Percentiles rank a stretch among this genome's conserved stretches.
These are phyloP conservation scores for Rubia balearica DNA, from an alignment of 305 asterid genomes.

Conservation along the genomic window DNA sequence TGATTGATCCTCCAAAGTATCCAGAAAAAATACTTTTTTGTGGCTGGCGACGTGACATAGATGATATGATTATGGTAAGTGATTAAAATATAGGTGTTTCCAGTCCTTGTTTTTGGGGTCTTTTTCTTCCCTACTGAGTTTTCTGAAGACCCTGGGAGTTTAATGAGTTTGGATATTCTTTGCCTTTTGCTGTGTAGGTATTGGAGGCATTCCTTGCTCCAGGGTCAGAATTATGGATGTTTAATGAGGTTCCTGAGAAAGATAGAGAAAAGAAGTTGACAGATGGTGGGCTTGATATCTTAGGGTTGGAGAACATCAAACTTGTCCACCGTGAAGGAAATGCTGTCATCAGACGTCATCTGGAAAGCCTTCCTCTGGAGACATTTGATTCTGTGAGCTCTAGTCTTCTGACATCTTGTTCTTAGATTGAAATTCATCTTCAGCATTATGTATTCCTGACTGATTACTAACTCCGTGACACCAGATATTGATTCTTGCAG, in stretches of 20 bases:
- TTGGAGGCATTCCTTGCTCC: conserved; percentile 85
- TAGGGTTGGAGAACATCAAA: conserved; percentile 70
- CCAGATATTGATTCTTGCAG: conserved; percentile 98
- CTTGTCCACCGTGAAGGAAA: conserved; percentile 85
- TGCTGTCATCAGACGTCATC: conserved; percentile 89
- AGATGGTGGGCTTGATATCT: conserved; percentile 88
- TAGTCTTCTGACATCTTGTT: conserved; percentile 11
- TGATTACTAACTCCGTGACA: conserved; percentile 65
- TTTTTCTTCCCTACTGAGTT: background rate
- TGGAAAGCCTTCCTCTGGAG: conserved; percentile 87
- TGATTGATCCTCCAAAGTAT: conserved; percentile 74
- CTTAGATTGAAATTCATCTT: background rate
- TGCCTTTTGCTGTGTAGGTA: conserved; percentile 40
- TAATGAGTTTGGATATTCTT: conserved; percentile 1
- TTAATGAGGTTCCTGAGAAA: conserved; percentile 80
- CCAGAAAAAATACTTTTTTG: conserved; percentile 90
- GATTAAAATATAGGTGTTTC: background rate
- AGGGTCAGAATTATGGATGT: conserved; percentile 94
- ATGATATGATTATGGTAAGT: conserved; percentile 92
- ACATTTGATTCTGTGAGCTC: conserved; percentile 95
- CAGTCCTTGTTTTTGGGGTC: background rate
- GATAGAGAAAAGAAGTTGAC: conserved; percentile 71
- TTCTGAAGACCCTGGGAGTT: background rate
- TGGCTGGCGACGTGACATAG: conserved; percentile 98
- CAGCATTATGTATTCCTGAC: conserved; percentile 13